Evolutionary conservation across 257 asterid genomes (phyloP).

Genomic region (Plantago elongata): DNA sequence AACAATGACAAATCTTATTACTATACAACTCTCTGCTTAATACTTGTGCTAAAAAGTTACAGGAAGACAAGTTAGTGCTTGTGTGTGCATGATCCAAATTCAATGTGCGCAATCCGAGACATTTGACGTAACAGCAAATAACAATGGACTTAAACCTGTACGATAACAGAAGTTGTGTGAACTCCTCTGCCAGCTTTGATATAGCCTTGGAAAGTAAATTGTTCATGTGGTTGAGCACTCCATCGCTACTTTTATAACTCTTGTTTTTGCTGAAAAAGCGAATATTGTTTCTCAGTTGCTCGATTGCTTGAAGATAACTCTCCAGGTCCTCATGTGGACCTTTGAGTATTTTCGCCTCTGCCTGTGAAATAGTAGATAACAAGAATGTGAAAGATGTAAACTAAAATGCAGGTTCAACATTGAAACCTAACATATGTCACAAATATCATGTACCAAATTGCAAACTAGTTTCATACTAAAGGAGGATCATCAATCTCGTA

Average conservation of each 20-base stretch:
- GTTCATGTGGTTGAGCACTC: conserved; percentile 83
- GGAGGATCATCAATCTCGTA: too few species aligned
- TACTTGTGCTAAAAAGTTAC: too few species aligned
- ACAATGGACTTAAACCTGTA: conserved; percentile 55
- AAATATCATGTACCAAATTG: too few species aligned
- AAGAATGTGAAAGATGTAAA: conserved; percentile 8
- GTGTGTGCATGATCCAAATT: too few species aligned
- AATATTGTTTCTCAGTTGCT: conserved; percentile 77
- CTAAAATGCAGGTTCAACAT: conserved; percentile 8
- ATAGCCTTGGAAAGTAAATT: conserved; percentile 85
- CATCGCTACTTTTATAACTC: conserved; percentile 96
- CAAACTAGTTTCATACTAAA: too few species aligned
- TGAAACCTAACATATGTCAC: background rate
- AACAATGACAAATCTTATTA: too few species aligned
- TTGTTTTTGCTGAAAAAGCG: conserved; percentile 82
- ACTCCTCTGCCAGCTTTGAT: conserved; percentile 93
- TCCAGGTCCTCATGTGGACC: conserved; percentile 98
- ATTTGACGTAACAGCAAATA: background rate
- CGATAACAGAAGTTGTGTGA: conserved; percentile 69
- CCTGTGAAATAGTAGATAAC: conserved; percentile 40
- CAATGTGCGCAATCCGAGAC: too few species aligned
- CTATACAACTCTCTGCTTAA: too few species aligned
- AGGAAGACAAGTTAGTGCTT: too few species aligned
- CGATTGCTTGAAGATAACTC: conserved; percentile 93
- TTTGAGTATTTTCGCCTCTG: conserved; percentile 90